Evolutionary conservation across 2,329 filamentous ascomycete genomes (phyloP).

Genomic region (Lachnellula subtilissima): DNA sequence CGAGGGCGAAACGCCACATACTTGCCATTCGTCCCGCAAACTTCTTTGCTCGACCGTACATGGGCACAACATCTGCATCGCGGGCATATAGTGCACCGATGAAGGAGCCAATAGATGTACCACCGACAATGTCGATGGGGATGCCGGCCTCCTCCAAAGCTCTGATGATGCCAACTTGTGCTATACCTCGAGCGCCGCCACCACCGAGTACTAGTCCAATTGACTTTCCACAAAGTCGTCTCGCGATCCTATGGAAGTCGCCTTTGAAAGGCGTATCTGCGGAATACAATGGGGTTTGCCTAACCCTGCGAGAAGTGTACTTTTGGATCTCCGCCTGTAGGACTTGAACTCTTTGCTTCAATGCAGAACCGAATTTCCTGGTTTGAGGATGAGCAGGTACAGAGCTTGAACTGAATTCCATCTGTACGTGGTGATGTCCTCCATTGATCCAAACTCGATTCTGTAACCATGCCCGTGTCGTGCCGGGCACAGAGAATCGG

Average conservation of each 20-base stretch:
- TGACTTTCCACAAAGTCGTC: conserved; percentile 86
- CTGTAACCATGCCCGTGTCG: conserved; percentile 83
- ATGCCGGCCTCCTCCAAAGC: conserved; percentile 95
- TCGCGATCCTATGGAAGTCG: conserved; percentile 89
- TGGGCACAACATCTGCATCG: conserved; percentile 93
- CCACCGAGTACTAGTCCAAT: conserved; percentile 92
- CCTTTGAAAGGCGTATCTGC: conserved; percentile 91
- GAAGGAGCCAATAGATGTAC: conserved; percentile 94
- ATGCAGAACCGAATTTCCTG: conserved; percentile 74
- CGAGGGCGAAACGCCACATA: conserved; percentile 96
- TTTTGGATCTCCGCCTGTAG: conserved; percentile 97
- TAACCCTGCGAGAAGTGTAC: conserved; percentile 90
- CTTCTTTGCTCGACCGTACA: conserved; percentile 95
- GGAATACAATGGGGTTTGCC: conserved; percentile 83
- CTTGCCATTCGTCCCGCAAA: conserved; percentile 98
- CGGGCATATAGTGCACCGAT: conserved; percentile 93
- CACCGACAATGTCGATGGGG: conserved; percentile 90
- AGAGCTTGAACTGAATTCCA: conserved; percentile 74
- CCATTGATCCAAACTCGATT: conserved; percentile 98
- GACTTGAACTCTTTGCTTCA: conserved; percentile 92
- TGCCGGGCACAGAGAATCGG: conserved; percentile 75
- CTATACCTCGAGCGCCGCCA: conserved; percentile 85
- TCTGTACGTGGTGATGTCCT: conserved; percentile 95
- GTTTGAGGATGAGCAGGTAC: conserved; percentile 71
- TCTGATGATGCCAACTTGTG: conserved; percentile 89